Base-by-base conservation (phyloP, 2,329 filamentous ascomycete genomes). In the Colletotrichum sp. region DNA sequence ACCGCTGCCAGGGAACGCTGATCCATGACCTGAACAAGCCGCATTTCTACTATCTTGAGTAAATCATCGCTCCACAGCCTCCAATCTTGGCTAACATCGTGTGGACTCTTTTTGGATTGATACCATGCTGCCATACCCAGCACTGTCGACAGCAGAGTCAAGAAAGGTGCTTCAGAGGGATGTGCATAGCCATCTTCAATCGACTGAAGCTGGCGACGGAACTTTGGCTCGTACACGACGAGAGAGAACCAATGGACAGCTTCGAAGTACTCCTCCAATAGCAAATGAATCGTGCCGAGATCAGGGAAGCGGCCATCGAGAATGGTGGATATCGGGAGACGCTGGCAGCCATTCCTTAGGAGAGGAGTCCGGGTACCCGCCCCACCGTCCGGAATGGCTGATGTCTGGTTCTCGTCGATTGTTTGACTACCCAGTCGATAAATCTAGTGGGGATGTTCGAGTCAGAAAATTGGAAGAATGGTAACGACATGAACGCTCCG, bases 391-490 rank as follows among this genome's bases (percentile, higher is more conserved):
- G 43, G 43, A 21, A 52, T 52, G n/a, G 43, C 43, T 52, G 43
- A 52, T 52, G 43, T 52, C 7, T 52, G 43, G 43, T 52, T 52
- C 43, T 52, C 43, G 10, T 52, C 43, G 10, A 52, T 52, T 21
- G n/a, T 52, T 52, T 52, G 43, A 21, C 43, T 52, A 0, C 43
- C 43, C 43, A 52, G 43, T 0, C 43, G 43, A 21, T 52, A 52
- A 7, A 52, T 52, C 43, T 52, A 21, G 1, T 4, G n/a, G 43
- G 1, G 3, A 13, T 13, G 1, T 13, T 21, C 0, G 43, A 21
- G n/a, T 52, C 43, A 52, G 6, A 52, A 1, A 21, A 2, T 21
- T 12, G n/a, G 43, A 13, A 21, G 1, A 21, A 4, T 52, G 1
- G 43, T 52, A 13, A 1, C 5, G 13, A 7, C 2, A 3, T 4